phyloP scores from a whole-genome alignment of 768 basidiomycete genomes.

The Sarcomyxa edulis region DNA sequence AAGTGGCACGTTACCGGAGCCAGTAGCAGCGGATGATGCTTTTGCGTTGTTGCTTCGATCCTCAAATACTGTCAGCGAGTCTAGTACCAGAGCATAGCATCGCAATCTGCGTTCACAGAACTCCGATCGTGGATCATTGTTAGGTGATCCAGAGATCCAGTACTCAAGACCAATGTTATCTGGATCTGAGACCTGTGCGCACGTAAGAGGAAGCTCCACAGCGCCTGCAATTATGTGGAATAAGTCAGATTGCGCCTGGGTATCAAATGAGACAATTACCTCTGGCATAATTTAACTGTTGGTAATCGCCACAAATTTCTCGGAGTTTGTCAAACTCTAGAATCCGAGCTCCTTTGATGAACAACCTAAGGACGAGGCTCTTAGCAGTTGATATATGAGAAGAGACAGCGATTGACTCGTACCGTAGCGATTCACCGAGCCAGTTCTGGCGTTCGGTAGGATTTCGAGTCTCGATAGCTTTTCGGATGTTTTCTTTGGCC shows the following conservation, averaged over 20 bases:
- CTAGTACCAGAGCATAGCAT: conserved; percentile 82
- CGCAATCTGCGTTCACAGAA: conserved; percentile 56
- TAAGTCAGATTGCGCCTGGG: background rate
- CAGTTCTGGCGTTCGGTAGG: conserved; percentile 69
- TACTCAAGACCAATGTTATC: conserved; percentile 72
- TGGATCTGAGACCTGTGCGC: conserved; percentile 74
- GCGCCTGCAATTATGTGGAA: conserved; percentile 66
- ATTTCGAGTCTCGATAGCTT: conserved; percentile 78
- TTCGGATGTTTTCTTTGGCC: conserved; percentile 92
- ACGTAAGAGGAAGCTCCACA: conserved; percentile 78
- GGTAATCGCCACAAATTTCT: conserved; percentile 88
- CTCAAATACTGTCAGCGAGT: conserved; percentile 79
- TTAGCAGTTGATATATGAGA: too few species aligned
- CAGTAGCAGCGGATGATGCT: conserved; percentile 13
- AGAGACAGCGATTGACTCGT: conserved; percentile 9
- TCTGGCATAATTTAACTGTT: conserved; percentile 75
- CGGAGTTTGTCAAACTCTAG: conserved; percentile 79
- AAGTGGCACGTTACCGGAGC: conserved; percentile 20
- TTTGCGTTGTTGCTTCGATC: conserved; percentile 39
- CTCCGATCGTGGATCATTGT: conserved; percentile 52
- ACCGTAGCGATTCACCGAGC: conserved; percentile 87
- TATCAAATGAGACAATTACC: conserved; percentile 35
- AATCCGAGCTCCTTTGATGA: conserved; percentile 82
- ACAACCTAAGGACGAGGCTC: conserved; percentile 48
- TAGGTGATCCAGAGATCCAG: conserved; percentile 59